Base-by-base conservation (phyloP, 148 eudicot species). In the Spergularia bocconei region DNA sequence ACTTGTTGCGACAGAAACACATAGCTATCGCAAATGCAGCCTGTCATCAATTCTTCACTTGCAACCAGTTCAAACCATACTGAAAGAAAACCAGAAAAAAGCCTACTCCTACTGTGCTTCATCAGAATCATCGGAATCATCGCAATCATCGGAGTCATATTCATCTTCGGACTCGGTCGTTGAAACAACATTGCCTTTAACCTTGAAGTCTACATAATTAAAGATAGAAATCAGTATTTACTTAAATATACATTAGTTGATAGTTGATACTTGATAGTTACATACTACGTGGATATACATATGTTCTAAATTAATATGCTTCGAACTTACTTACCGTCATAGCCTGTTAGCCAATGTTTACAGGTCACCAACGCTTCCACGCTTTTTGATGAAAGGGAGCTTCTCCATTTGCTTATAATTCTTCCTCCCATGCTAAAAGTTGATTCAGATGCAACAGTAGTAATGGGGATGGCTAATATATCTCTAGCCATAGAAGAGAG, bases 401-500 rank as follows among this genome's bases (percentile, higher is more conserved):
- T 68, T 68, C 57, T 68, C 56, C 57, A 51, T 50, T 21, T 48
- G 5, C 54, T 23, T 47, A 51, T 38, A 6, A 48, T 51, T 51
- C 57, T 51, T 51, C 53, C 70, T 2, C 53, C 53, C 53, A 67
- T 44, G 29, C 53, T 41, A 67, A 67, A 67, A 17, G 53, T 60
- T 4, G 33, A 23, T 15, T 36, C 67, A 1, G 44, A 36, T 33
- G 16, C 67, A 63, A 63, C 44, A 1, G 47, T 63, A 12, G 29
- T 41, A 41, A 67, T 67, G 1, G 29, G 53, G 14, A 67, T 41
- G 3, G 53, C 53, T 5, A 44, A 44, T 41, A 44, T 21, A 67
- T 44, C 53, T 53, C 29, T 47, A 67, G 14, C 53, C 70, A 44
- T 60, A 23, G 63, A 60, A 60, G 65, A 62, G 25, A 62, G 65